Evolutionary conservation across 305 asterid genomes (phyloP).

Genomic region (Salvia sclarea): DNA sequence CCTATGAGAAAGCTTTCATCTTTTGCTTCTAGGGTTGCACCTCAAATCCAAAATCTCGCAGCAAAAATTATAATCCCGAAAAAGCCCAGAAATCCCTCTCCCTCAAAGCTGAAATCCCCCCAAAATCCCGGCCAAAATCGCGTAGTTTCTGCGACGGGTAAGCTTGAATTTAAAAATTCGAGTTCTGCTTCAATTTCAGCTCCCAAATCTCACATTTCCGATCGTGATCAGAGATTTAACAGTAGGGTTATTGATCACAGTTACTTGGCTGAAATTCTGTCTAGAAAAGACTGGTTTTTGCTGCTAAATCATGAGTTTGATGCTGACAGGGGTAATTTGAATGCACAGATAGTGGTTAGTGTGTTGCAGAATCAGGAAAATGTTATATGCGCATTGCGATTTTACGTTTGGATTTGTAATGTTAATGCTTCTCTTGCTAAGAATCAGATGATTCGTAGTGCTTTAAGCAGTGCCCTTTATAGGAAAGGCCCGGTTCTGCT

Average conservation of each 20-base stretch:
- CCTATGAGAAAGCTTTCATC: conserved; percentile 68
- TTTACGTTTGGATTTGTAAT: conserved; percentile 67
- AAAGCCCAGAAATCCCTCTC: conserved; percentile 31
- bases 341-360: conserved; percentile 51
- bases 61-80: conserved; percentile 21
- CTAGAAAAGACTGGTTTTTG: conserved; percentile 81
- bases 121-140: conserved; percentile 34
- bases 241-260: conserved; percentile 51
- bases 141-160: conserved; percentile 45
- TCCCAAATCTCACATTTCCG: conserved; percentile 33
- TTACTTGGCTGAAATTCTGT: conserved; percentile 56
- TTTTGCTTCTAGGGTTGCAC: conserved; percentile 61
- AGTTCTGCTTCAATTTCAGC: conserved; percentile 41
- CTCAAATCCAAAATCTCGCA: conserved; percentile 36
- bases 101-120: conserved; percentile 34
- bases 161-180: conserved; percentile 38
- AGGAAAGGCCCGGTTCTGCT: conserved; percentile 80
- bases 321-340: conserved; percentile 47
- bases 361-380: conserved; percentile 82
- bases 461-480: conserved; percentile 58
- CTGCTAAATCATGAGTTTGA: conserved; percentile 70
- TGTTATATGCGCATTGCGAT: conserved; percentile 58
- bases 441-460: conserved; percentile 53
- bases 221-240: conserved; percentile 21
- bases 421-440: conserved; percentile 46